phyloP scores from a whole-genome alignment of 2,329 filamentous ascomycete genomes.

The Aspergillus luchuensis region DNA sequence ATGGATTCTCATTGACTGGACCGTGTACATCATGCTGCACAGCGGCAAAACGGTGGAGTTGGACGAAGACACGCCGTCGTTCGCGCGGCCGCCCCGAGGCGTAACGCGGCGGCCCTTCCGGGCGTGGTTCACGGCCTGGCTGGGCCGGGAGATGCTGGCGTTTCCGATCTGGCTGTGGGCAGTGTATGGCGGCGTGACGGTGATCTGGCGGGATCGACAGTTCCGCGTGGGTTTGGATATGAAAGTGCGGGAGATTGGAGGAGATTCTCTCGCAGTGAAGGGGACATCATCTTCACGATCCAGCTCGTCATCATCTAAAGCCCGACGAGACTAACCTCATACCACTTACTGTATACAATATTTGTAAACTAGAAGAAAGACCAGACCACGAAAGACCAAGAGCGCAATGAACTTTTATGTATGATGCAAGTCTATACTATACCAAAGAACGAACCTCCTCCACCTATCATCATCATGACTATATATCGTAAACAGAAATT shows the following conservation, averaged over 20 bases:
- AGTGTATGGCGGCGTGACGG: constrained; percentile 81
- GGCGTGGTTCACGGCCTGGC: constrained; percentile 80
- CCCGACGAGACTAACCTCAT: constrained; percentile 9
- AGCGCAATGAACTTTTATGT: constrained; percentile 2
- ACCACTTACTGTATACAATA: background rate
- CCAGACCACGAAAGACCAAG: constrained; percentile 7
- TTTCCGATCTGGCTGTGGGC: constrained; percentile 90
- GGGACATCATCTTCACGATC: background rate
- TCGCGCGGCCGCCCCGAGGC: constrained; percentile 58
- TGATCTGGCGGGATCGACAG: constrained; percentile 80
- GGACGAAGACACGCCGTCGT: constrained; percentile 72
- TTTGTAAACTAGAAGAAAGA: background rate
- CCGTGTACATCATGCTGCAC: constrained; percentile 73
- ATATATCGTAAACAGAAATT: background rate
- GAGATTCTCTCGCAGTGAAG: background rate
- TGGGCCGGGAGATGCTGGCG: constrained; percentile 78
- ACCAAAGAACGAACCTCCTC: background rate
- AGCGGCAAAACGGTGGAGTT: constrained; percentile 69
- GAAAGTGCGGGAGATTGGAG: constrained; percentile 66
- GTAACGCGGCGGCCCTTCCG: constrained; percentile 58
- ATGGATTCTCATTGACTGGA: constrained; percentile 78
- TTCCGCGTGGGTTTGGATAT: constrained; percentile 85
- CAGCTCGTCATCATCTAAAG: constrained; percentile 15
- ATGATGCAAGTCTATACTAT: background rate
- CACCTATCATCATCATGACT: background rate